These are phyloP conservation scores for Hyaloscypha variabilis DNA, from an alignment of 495 filamentous ascomycete genomes.

Conservation along the genomic window DNA sequence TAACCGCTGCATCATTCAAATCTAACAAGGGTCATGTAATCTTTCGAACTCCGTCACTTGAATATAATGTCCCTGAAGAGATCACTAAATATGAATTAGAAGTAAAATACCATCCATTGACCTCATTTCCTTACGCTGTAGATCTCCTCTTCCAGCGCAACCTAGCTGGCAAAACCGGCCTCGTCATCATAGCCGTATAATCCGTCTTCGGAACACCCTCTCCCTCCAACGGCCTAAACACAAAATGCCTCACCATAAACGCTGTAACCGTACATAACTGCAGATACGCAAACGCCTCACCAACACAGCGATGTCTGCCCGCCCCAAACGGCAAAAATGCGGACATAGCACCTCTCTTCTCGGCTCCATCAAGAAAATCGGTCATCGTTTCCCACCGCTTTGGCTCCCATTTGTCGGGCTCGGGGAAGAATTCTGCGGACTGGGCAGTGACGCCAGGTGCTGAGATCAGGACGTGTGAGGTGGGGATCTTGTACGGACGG, in stretches of 20 bases:
- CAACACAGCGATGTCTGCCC: constrained; percentile 90
- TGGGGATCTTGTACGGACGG: constrained; percentile 53
- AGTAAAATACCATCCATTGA: not conserved
- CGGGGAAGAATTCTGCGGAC: constrained; percentile 73
- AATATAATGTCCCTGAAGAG: too few relatives aligned
- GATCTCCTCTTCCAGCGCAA: constrained; percentile 65
- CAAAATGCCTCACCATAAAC: constrained; percentile 73
- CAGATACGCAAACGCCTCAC: constrained; percentile 93
- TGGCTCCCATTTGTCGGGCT: constrained; percentile 81
- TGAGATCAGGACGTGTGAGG: constrained; percentile 73
- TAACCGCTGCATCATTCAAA: too few relatives aligned
- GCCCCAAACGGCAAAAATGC: constrained; percentile 95
- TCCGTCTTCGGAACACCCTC: constrained; percentile 77
- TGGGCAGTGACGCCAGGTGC: constrained; percentile 76
- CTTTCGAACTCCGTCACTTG: too few relatives aligned
- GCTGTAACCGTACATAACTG: constrained; percentile 84
- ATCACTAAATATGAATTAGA: too few relatives aligned
- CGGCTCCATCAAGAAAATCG: constrained; percentile 92
- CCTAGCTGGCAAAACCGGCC: constrained; percentile 66
- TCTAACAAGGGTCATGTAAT: too few relatives aligned
- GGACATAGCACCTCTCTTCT: constrained; percentile 72
- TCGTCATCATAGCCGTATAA: constrained; percentile 68
- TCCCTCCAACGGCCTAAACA: constrained; percentile 70
- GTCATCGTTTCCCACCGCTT: constrained; percentile 81
- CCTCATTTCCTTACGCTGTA: constrained; percentile 13